These are phyloP conservation scores for Akanthomyces muscarius DNA, from an alignment of 2,329 filamentous ascomycete genomes.

Conservation along the genomic window DNA sequence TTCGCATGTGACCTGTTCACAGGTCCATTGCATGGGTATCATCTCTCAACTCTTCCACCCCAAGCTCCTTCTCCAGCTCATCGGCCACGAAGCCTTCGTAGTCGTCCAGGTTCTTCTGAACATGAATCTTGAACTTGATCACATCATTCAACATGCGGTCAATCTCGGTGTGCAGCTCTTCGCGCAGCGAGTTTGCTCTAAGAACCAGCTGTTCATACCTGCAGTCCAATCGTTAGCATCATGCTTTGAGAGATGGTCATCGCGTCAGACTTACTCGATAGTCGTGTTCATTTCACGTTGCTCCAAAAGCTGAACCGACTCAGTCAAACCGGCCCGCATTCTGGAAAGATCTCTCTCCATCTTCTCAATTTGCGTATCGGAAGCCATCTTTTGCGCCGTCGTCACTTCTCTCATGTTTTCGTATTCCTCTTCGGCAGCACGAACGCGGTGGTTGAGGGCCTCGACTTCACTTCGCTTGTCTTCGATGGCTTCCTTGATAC, in stretches of 20 bases:
- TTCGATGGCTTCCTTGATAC: slow-evolving; percentile 93
- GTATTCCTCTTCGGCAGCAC: slow-evolving; percentile 87
- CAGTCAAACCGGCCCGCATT: slow-evolving; percentile 78
- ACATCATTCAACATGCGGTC: slow-evolving; percentile 95
- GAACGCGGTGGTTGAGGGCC: slow-evolving; percentile 80
- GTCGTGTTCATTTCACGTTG: slow-evolving; percentile 95
- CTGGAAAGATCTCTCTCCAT: slow-evolving; percentile 98
- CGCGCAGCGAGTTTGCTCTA: slow-evolving; percentile 76
- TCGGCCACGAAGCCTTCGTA: slow-evolving; percentile 92
- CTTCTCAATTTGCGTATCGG: slow-evolving; percentile 93
- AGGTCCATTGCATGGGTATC: slow-evolving; percentile 51
- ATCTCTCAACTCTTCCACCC: slow-evolving; percentile 55
- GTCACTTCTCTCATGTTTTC: slow-evolving; percentile 87
- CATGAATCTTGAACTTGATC: slow-evolving; percentile 96
- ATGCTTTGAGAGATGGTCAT: background rate
- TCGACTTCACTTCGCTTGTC: slow-evolving; percentile 93
- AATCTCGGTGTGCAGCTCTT: slow-evolving; percentile 95
- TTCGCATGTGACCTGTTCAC: slow-evolving; percentile 23
- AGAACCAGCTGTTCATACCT: slow-evolving; percentile 92
- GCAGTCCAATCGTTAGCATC: slow-evolving; percentile 5
- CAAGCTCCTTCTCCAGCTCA: slow-evolving; percentile 82
- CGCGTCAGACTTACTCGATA: slow-evolving; percentile 67
- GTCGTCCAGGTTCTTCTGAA: slow-evolving; percentile 88
- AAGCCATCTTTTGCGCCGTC: slow-evolving; percentile 79
- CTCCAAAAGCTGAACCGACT: slow-evolving; percentile 87